These are phyloP conservation scores for Silene coronaria DNA, from an alignment of 179 eudicot species.

Conservation along the genomic window DNA sequence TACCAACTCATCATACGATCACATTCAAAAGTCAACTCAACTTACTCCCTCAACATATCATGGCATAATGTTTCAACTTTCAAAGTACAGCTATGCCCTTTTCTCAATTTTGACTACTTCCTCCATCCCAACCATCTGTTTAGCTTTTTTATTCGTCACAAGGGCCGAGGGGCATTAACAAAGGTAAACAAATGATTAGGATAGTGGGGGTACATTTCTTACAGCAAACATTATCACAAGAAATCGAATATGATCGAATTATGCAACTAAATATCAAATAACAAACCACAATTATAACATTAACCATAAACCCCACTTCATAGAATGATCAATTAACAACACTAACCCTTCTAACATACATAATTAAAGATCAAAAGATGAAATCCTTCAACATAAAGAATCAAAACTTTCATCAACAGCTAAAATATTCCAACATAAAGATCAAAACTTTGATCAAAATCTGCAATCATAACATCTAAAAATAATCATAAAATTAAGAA, in stretches of 20 bases:
- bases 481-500: background rate
- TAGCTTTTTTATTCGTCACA: too few relatives aligned
- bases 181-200: too few relatives aligned
- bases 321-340: background rate
- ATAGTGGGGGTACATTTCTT: too few relatives aligned
- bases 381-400: background rate
- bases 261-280: background rate
- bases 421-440: too few relatives aligned
- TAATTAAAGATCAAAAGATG: background rate
- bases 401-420: background rate
- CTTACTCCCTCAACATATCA: background rate
- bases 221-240: too few relatives aligned
- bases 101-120: background rate
- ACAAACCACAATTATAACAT: background rate
- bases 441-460: too few relatives aligned
- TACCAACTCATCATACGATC: background rate
- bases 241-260: background rate
- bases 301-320: background rate
- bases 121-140: too few relatives aligned
- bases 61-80: background rate
- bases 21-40: slow-evolving; percentile 6
- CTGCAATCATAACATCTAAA: too few relatives aligned
- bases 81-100: background rate
- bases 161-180: too few relatives aligned
- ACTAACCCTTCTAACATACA: too few relatives aligned